Conservation (phyloP, 257 asterid species). For the Cordia subcordata region DNA sequence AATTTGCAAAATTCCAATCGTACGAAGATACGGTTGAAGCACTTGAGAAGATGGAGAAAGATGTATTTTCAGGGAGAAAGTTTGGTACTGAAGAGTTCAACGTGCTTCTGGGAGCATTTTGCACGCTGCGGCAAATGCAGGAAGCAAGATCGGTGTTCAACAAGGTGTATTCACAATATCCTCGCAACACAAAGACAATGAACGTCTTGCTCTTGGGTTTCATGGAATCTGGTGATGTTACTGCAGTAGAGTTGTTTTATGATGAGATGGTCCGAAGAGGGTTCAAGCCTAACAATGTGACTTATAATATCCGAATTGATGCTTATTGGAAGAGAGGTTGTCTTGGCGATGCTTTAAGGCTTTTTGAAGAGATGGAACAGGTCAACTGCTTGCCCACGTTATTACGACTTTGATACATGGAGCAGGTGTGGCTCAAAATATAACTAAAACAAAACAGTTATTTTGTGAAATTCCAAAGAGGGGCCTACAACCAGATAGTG, state of each 20-base stretch:
- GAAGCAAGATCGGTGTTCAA: constrained; percentile 82
- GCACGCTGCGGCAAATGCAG: constrained; percentile 83
- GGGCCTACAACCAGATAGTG: constrained; percentile 47
- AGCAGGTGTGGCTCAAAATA: constrained; percentile 76
- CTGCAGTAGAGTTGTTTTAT: constrained; percentile 81
- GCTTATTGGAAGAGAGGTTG: constrained; percentile 71
- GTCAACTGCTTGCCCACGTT: constrained; percentile 46
- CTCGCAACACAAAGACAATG: constrained; percentile 80
- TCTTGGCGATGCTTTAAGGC: constrained; percentile 71
- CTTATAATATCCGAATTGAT: constrained; percentile 66
- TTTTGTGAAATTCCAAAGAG: constrained; percentile 48
- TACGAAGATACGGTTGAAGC: constrained; percentile 74
- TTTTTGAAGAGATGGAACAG: constrained; percentile 69
- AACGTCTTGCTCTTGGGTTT: constrained; percentile 86
- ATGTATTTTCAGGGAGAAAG: constrained; percentile 37
- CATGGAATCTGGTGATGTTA: constrained; percentile 76
- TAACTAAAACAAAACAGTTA: constrained; percentile 51
- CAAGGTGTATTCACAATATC: constrained; percentile 51
- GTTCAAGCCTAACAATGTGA: constrained; percentile 59
- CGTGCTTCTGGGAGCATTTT: constrained; percentile 75
- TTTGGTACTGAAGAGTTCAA: constrained; percentile 78
- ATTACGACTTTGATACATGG: constrained; percentile 84
- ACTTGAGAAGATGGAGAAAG: constrained; percentile 71
- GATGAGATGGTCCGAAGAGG: constrained; percentile 91
- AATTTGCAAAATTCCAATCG: constrained; percentile 68